Percentiles rank a stretch among this genome's conserved stretches.
Conservation (phyloP, 2,329 filamentous ascomycete genomes). For the Aspergillus pseudonomiae region DNA sequence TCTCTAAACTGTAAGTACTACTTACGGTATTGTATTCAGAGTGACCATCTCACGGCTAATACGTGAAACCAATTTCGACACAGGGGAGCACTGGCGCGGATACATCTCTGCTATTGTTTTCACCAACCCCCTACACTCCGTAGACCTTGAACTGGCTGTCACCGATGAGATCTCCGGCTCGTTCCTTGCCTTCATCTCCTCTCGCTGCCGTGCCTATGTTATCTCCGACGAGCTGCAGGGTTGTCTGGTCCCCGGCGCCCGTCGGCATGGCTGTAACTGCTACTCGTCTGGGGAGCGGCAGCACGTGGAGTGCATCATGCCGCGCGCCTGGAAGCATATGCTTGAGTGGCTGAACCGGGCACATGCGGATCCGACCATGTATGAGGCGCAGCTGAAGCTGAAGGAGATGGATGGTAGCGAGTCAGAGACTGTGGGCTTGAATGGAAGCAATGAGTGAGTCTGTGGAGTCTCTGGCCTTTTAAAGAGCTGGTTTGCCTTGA, state of each 20-base stretch:
- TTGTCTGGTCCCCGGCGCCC: conserved; percentile 56
- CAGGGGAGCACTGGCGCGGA: conserved; percentile 44
- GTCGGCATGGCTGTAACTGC: conserved; percentile 65
- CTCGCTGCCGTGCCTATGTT: conserved; percentile 66
- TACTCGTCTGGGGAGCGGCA: conserved; percentile 67
- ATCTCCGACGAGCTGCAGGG: conserved; percentile 56
- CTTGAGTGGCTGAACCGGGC: conserved; percentile 65
- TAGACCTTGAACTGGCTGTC: conserved; percentile 29
- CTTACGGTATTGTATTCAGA: background rate
- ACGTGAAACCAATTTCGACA: background rate
- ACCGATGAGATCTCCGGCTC: conserved; percentile 8
- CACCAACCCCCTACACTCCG: conserved; percentile 40
- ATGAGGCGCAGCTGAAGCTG: conserved; percentile 40
- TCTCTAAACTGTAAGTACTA: conserved; percentile 55
- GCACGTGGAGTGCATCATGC: conserved; percentile 65
- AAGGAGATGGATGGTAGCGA: conserved; percentile 17
- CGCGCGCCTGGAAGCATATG: conserved; percentile 57
- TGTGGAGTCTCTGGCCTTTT: background rate
- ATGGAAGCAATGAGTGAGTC: background rate
- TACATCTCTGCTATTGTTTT: conserved; percentile 46
- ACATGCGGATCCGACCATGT: conserved; percentile 47
- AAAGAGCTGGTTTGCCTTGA: too few species aligned
- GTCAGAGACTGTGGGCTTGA: background rate
- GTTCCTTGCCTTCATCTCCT: conserved; percentile 39
- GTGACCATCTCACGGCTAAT: background rate